Conservation (phyloP, 164 flowering plant species). For the Amborella trichopoda region DNA sequence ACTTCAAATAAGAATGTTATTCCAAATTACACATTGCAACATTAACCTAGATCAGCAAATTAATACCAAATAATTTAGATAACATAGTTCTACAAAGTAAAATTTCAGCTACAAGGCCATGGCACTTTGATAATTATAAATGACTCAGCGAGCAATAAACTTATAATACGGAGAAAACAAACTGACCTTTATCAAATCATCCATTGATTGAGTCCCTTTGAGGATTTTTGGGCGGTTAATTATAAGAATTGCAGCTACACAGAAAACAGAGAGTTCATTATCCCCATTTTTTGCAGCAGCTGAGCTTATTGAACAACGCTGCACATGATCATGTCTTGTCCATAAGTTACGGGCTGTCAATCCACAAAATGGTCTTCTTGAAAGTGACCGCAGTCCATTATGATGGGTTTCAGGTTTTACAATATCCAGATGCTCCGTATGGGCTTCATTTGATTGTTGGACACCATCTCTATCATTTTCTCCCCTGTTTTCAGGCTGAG, state of each 20-base stretch:
- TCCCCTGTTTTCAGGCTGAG: slow-evolving; percentile 21
- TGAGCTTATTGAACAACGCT: slow-evolving; percentile 15
- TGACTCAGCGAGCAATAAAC: no score
- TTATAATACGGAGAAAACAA: slow-evolving; percentile 1
- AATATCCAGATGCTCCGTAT: slow-evolving; percentile 19
- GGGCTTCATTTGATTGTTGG: slow-evolving; percentile 23
- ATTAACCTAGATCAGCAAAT: no score
- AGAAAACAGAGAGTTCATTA: slow-evolving; percentile 70
- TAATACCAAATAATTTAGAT: no score
- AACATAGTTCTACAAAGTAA: no score
- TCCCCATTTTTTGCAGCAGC: slow-evolving; percentile 41
- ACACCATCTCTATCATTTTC: slow-evolving; percentile 22
- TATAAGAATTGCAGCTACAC: slow-evolving; percentile 79
- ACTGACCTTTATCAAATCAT: slow-evolving; percentile 79
- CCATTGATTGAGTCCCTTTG: slow-evolving; percentile 60
- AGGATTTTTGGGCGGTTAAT: slow-evolving; percentile 65
- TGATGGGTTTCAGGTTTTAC: slow-evolving; percentile 24
- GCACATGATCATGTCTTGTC: slow-evolving; percentile 40
- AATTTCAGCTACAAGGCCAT: no score
- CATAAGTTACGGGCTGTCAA: slow-evolving; percentile 49
- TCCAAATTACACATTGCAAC: no score
- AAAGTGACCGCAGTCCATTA: slow-evolving; percentile 26
- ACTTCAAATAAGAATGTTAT: no score
- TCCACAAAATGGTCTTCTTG: slow-evolving; percentile 59
- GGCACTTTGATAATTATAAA: no score